Percentiles rank a stretch among this genome's conserved stretches.
Evolutionary conservation across 2,329 filamentous ascomycete species (phyloP).

Genomic region (Paramyrothecium sp.): DNA sequence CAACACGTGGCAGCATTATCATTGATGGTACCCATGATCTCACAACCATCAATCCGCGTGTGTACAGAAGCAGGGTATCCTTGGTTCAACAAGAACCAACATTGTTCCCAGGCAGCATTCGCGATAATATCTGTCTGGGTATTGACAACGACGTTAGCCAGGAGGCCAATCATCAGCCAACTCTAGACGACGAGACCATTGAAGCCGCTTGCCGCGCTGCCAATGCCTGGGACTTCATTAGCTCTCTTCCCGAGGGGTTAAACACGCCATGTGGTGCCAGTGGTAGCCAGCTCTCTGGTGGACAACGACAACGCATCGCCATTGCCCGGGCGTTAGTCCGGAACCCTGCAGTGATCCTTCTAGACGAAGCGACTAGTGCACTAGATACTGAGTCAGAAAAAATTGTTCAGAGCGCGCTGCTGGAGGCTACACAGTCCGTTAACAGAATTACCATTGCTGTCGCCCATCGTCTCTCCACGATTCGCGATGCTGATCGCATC

Average conservation of each 20-base stretch:
- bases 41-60: conserved; percentile 36
- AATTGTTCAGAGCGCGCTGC: not conserved
- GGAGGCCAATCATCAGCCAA: not conserved
- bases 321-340: not conserved
- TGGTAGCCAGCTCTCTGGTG: not conserved
- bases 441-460: not conserved
- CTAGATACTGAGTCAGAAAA: not conserved
- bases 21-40: conserved; percentile 38
- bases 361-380: conserved; percentile 1
- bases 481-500: not conserved
- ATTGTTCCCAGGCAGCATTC: conserved; percentile 75
- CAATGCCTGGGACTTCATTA: not conserved
- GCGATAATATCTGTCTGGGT: conserved; percentile 69
- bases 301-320: not conserved
- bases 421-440: not conserved
- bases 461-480: not conserved
- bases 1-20: conserved; percentile 38
- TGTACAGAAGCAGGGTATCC: conserved; percentile 47
- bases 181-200: not conserved
- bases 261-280: not conserved
- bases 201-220: not conserved
- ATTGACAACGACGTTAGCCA: not conserved
- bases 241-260: not conserved
- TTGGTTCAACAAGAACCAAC: conserved; percentile 56
- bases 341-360: not conserved